Evolutionary conservation across 768 basidiomycete species (phyloP).

Genomic region (Galerina sulciceps): DNA sequence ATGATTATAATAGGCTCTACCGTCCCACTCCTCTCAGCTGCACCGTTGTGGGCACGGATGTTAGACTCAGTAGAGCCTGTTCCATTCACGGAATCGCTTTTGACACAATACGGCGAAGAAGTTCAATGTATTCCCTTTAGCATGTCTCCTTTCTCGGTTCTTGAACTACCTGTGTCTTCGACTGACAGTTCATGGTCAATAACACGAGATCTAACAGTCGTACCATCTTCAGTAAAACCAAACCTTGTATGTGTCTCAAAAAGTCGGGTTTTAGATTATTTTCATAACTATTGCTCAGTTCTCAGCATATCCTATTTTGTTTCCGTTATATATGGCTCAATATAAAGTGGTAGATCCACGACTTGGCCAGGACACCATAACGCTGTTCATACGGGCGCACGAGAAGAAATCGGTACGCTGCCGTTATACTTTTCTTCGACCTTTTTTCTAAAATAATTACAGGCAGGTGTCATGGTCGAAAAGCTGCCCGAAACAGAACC

Average conservation of each 20-base stretch:
- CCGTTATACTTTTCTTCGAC: neutral
- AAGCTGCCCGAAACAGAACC: neutral
- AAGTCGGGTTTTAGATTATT: neutral
- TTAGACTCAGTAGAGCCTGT: conserved; percentile 28
- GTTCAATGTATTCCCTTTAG: conserved; percentile 62
- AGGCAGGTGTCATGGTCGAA: conserved; percentile 10
- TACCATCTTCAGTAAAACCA: conserved; percentile 45
- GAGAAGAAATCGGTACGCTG: conserved; percentile 24
- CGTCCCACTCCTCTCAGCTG: conserved; percentile 46
- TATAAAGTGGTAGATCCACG: conserved; percentile 35
- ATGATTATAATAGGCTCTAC: conserved; percentile 40
- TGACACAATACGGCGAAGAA: conserved; percentile 50
- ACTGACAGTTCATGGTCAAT: conserved; percentile 40
- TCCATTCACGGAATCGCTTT: conserved; percentile 51
- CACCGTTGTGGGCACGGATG: conserved; percentile 22
- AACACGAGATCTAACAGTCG: conserved; percentile 41
- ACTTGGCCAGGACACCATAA: conserved; percentile 14
- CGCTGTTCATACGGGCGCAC: conserved; percentile 29
- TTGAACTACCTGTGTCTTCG: conserved; percentile 38
- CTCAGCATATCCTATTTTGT: conserved; percentile 62
- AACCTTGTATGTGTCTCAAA: conserved; percentile 40
- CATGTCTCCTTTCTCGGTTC: conserved; percentile 54
- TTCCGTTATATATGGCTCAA: conserved; percentile 66
- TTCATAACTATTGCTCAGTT: conserved; percentile 36
- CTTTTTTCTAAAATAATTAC: neutral